phyloP scores from a whole-genome alignment of 2,329 filamentous ascomycete species.

The Pestalotiopsis sp. region DNA sequence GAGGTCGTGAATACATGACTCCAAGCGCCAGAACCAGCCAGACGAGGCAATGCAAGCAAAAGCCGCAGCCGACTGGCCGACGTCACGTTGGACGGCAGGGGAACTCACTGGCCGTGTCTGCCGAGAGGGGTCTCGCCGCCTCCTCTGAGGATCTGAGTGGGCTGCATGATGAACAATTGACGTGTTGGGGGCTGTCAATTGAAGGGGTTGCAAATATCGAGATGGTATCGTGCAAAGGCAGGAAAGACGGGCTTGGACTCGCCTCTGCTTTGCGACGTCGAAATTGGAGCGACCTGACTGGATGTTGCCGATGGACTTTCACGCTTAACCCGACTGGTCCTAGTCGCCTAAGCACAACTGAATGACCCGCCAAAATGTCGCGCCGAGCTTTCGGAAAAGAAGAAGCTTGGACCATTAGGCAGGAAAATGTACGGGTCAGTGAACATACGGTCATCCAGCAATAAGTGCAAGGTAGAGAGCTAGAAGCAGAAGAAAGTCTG shows the following conservation, averaged over 20 bases:
- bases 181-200: constrained; percentile 29
- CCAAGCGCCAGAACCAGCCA: neutral
- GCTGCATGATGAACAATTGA: constrained; percentile 45
- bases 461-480: neutral
- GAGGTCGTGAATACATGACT: neutral
- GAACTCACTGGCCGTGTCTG: constrained; percentile 47
- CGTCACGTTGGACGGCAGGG: neutral
- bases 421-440: constrained; percentile 7
- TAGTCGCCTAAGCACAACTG: neutral
- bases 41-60: constrained; percentile 24
- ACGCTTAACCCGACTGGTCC: neutral
- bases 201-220: constrained; percentile 16
- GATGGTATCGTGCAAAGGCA: constrained; percentile 24
- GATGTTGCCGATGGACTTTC: constrained; percentile 8
- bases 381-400: constrained; percentile 9
- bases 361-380: constrained; percentile 19
- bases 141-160: constrained; percentile 45
- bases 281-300: constrained; percentile 29
- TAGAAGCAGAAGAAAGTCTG: neutral
- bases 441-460: neutral
- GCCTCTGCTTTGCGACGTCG: constrained; percentile 20
- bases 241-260: constrained; percentile 17
- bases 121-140: constrained; percentile 45
- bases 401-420: constrained; percentile 6
- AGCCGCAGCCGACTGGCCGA: constrained; percentile 28